Percentiles rank a stretch among this genome's conserved stretches.
Evolutionary conservation across 2,329 filamentous ascomycete genomes (phyloP).

Genomic region (Fusarium brachygibbosum): DNA sequence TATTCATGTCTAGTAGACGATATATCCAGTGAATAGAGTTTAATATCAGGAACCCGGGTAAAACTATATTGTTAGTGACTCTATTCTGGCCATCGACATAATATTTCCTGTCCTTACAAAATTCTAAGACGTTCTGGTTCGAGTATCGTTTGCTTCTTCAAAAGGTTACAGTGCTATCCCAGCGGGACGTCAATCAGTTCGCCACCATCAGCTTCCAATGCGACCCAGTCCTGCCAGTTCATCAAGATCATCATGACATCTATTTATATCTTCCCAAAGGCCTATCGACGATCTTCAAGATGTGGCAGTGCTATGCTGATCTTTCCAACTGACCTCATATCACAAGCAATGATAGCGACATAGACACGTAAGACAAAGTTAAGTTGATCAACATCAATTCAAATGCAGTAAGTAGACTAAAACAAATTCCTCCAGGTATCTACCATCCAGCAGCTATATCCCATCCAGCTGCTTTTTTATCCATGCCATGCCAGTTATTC

Average conservation of each 20-base stretch:
- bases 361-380: background rate
- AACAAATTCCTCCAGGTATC: slow-evolving; percentile 32
- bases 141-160: background rate
- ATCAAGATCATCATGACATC: slow-evolving; percentile 12
- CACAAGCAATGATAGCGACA: background rate
- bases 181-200: background rate
- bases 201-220: slow-evolving; percentile 11
- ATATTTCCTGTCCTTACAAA: background rate
- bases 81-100: background rate
- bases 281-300: slow-evolving; percentile 17
- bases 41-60: background rate
- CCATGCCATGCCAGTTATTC: slow-evolving; percentile 25
- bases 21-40: background rate
- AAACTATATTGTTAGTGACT: background rate
- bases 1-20: background rate
- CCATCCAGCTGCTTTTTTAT: slow-evolving; percentile 26
- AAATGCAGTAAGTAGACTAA: slow-evolving; percentile 3
- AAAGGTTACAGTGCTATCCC: background rate
- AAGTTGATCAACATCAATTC: slow-evolving; percentile 11
- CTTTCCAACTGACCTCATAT: background rate
- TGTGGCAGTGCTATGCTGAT: slow-evolving; percentile 25
- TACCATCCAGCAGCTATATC: slow-evolving; percentile 31
- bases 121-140: background rate
- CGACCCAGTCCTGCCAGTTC: slow-evolving; percentile 9
- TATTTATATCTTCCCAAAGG: slow-evolving; percentile 25